phyloP scores from a whole-genome alignment of 306 rosid species.

The Cicer chorassanicum region DNA sequence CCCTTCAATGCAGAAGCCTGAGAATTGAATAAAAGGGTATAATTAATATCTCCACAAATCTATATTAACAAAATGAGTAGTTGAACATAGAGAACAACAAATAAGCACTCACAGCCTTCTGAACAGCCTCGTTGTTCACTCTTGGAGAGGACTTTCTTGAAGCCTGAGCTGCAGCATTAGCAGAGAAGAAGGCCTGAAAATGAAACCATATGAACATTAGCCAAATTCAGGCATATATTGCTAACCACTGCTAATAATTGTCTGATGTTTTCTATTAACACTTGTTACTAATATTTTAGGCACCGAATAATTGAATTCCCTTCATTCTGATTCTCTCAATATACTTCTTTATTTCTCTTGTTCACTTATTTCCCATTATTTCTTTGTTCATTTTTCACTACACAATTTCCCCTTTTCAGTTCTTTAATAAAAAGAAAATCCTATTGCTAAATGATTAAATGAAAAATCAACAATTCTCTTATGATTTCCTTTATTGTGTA shows the following conservation, averaged over 20 bases:
- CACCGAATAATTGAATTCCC: neutral
- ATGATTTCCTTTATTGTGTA: neutral
- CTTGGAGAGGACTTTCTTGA: constrained; percentile 86
- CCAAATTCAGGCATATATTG: neutral
- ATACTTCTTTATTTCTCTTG: neutral
- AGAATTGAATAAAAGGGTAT: constrained; percentile 27
- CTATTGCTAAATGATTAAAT: neutral
- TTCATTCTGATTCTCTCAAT: neutral
- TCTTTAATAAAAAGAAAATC: neutral
- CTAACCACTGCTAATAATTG: constrained; percentile 21
- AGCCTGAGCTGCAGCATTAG: constrained; percentile 76
- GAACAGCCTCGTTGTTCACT: constrained; percentile 84
- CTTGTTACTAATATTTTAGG: neutral
- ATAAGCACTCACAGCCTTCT: constrained; percentile 79
- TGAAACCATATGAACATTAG: constrained; percentile 39
- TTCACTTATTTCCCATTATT: neutral
- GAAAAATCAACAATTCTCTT: neutral
- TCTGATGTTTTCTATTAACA: constrained; percentile 17
- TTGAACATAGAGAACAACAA: constrained; percentile 17
- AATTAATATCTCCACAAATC: constrained; percentile 6
- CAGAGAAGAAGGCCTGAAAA: constrained; percentile 72
- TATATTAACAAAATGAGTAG: constrained; percentile 26
- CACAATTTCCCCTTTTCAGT: neutral
- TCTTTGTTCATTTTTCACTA: neutral
- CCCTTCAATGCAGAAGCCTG: constrained; percentile 95